These are phyloP conservation scores for Clarireedia paspali DNA, from an alignment of 2,329 filamentous ascomycete species.

Conservation along the genomic window DNA sequence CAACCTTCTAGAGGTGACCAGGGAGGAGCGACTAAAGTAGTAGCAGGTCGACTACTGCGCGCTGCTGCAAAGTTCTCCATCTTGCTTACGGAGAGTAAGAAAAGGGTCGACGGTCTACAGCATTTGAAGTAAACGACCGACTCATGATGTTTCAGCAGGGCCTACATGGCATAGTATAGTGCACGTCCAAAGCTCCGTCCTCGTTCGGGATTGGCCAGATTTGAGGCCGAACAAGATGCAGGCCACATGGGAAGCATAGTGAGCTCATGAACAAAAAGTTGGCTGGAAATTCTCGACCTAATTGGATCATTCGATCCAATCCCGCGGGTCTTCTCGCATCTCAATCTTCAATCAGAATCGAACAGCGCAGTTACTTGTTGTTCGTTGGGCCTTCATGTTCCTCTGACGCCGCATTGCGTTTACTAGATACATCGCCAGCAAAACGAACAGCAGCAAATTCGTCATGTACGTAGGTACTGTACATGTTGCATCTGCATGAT, in stretches of 20 bases:
- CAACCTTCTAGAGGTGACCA: neutral
- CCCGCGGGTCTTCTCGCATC: slow-evolving; percentile 5
- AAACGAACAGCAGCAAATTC: slow-evolving; percentile 6
- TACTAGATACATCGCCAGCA: slow-evolving; percentile 9
- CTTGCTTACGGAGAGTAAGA: neutral
- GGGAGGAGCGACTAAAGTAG: too few relatives aligned
- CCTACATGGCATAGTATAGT: slow-evolving; percentile 1
- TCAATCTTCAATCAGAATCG: slow-evolving; percentile 10
- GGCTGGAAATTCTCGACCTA: neutral
- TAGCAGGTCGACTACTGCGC: neutral
- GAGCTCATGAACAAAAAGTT: slow-evolving; percentile 7
- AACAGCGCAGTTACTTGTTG: slow-evolving; percentile 10
- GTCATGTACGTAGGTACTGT: neutral
- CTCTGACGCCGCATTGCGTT: slow-evolving; percentile 11
- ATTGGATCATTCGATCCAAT: slow-evolving; percentile 6
- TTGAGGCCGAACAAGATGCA: slow-evolving; percentile 4
- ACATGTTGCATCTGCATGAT: slow-evolving; percentile 5
- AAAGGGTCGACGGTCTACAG: neutral
- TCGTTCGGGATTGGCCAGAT: slow-evolving; percentile 1
- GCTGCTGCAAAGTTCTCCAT: neutral
- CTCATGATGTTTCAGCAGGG: slow-evolving; percentile 14
- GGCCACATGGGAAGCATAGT: slow-evolving; percentile 3
- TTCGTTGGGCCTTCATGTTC: slow-evolving; percentile 11
- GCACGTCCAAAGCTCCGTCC: neutral
- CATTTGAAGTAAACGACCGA: slow-evolving; percentile 3